Evolutionary conservation across 805 yeast genomes (phyloP), one percentile per base, ranked within the genome.

Genomic region (Teunomyces tritomae): DNA sequence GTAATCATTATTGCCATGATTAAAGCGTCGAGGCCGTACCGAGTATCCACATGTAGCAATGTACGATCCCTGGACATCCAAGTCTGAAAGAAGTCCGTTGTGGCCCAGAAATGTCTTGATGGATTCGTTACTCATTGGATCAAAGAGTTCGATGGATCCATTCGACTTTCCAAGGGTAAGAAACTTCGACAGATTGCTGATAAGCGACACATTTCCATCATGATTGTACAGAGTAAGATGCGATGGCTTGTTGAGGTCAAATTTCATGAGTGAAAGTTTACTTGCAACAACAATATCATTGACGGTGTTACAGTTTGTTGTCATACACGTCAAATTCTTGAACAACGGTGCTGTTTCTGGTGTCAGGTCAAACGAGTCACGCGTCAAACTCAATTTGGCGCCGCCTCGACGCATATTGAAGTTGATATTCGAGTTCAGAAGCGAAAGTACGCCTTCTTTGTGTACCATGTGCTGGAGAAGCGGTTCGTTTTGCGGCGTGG

Each of bases 31-130:
- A 44, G 82, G 79, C 42, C 89, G 79, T 20, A 82, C 68, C 0
- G 91, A 81, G 53, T 82, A 84, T 0, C 97, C 97, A 48, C 96
- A 89, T 0, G 96, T 85, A 13, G 89, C 82, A 37, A 88, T 71
- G 28, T 80, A 80, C 49, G 78, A 77, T 16, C 86, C 91, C 55
- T 78, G 76, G 16, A 84, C 76, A 55, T 82, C 87, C 61, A 87
- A 71, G 45, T 83, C 83, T 0, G 89, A 77, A 14, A 87, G 66
- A 1, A 82, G 70, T 1, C 84, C 80, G 27, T 82, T 77, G 61
- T 83, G 89, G 8, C 84, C 82, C 8, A 70, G 65, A 54, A 85
- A 84, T 0, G 79, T 65, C 51, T 79, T 78, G 5, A 84, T 67
- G 2, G 81, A 60, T 32, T 61, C 56, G 48, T 73, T 68, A 0